Evolutionary conservation across 441 rosid genomes (phyloP).

Genomic region (Jatropha multifida): DNA sequence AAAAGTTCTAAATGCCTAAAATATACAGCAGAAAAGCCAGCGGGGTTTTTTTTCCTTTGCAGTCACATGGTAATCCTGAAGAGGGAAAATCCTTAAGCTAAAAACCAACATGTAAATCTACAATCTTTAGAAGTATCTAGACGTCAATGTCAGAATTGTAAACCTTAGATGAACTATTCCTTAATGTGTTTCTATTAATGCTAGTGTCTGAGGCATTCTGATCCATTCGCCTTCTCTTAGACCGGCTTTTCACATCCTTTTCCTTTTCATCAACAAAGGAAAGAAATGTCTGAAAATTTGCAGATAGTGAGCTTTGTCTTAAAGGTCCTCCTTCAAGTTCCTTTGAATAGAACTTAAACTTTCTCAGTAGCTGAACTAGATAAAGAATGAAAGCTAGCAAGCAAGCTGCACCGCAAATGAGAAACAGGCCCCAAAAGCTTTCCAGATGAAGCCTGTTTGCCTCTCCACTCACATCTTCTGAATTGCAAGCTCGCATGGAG

Average conservation of each 20-base stretch:
- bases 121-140: background rate
- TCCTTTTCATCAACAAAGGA: slow-evolving; percentile 29
- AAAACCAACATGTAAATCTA: too few species aligned
- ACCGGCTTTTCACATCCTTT: slow-evolving; percentile 5
- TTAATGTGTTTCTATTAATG: slow-evolving; percentile 9
- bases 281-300: slow-evolving; percentile 28
- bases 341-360: slow-evolving; percentile 24
- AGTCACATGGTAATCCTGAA: too few species aligned
- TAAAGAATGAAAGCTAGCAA: slow-evolving; percentile 31
- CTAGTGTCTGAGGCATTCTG: background rate
- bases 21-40: too few species aligned
- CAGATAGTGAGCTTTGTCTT: slow-evolving; percentile 15
- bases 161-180: slow-evolving; percentile 9
- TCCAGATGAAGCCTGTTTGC: slow-evolving; percentile 32
- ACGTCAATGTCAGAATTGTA: slow-evolving; percentile 1
- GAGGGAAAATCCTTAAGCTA: too few species aligned
- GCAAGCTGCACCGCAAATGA: slow-evolving; percentile 31
- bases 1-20: too few species aligned
- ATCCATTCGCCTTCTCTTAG: slow-evolving; percentile 36
- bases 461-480: slow-evolving; percentile 22
- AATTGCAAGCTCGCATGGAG: slow-evolving; percentile 28
- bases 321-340: too few species aligned
- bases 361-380: slow-evolving; percentile 19
- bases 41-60: too few species aligned
- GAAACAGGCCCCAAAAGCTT: slow-evolving; percentile 44